Conservation (phyloP, 1,139 yeast species). For the Taiozyma sp. region DNA sequence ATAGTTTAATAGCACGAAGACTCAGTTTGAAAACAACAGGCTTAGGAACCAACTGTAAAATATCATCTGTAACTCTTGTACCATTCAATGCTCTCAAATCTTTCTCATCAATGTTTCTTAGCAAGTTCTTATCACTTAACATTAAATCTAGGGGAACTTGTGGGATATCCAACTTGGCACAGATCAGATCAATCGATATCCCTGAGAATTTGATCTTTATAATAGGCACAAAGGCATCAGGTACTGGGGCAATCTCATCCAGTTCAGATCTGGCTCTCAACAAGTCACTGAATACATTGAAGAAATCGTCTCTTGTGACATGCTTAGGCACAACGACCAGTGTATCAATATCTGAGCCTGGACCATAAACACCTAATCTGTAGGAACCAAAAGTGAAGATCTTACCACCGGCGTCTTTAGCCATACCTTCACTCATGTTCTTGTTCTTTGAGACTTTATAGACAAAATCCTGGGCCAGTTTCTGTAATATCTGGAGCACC, state of each 20-base stretch:
- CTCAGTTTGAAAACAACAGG: constrained; percentile 93
- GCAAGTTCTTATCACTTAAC: constrained; percentile 76
- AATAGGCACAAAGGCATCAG: constrained; percentile 96
- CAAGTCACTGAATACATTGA: constrained; percentile 67
- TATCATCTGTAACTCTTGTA: constrained; percentile 96
- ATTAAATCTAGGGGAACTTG: constrained; percentile 74
- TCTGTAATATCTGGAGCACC: constrained; percentile 67
- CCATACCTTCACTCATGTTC: constrained; percentile 97
- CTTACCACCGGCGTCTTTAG: constrained; percentile 95
- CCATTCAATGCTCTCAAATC: constrained; percentile 90
- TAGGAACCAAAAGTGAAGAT: constrained; percentile 94
- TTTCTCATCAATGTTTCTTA: constrained; percentile 83
- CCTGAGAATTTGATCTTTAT: constrained; percentile 85
- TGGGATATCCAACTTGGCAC: constrained; percentile 77
- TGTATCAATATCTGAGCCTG: constrained; percentile 97
- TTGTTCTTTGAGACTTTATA: constrained; percentile 70
- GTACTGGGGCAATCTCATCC: constrained; percentile 88
- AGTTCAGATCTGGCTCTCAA: constrained; percentile 70
- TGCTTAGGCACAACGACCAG: constrained; percentile 94
- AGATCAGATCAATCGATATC: constrained; percentile 84
- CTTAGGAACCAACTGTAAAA: constrained; percentile 82
- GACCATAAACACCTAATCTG: constrained; percentile 93
- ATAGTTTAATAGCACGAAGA: constrained; percentile 82
- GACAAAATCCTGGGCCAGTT: constrained; percentile 75
- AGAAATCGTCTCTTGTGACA: constrained; percentile 87